Evolutionary conservation across 148 eudicot species (phyloP), one percentile per base, ranked within the genome.

Genomic region (Hydrangea macrophylla): DNA sequence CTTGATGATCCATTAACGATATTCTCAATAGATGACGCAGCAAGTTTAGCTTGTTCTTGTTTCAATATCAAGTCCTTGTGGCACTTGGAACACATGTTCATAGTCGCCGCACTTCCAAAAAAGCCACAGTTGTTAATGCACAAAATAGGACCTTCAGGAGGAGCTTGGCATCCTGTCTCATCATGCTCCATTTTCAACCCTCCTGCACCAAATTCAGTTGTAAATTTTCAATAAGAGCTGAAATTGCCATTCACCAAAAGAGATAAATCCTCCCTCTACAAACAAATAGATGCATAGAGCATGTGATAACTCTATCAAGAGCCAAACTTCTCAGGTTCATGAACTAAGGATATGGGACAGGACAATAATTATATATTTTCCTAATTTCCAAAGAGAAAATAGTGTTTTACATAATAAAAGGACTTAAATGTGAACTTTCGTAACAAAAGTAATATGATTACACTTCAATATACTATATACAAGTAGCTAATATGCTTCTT

Each of bases 21-120:
- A 42, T 79, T 86, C 62, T 84, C 86, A 62, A 88, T 60, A 7
- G 94, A 88, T 7, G 90, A 80, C 20, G 85, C 88, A 36, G 88
- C 96, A 54, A 84, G 77, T 70, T 83, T 79, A 22, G 88, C 86
- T 60, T 90, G 90, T 67, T 90, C 92, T 73, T 87, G 77, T 65
- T 90, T 87, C 64, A 87, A 75, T 15, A 77, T 55, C 30, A 79
- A 40, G 48, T 90, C 90, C 65, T 82, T 85, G 89, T 88, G 83
- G 77, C 96, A 90, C 76, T 90, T 90, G 71, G 96, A 90, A 65
- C 96, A 90, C 87, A 90, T 82, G 71, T 88, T 88, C 88, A 85
- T 82, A 44, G 90, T 90, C 3, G 86, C 87, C 5, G 85, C 84
- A 62, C 93, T 84, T 27, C 96, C 96, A 26, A 90, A 90, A 71